A percentile compares a stretch with the other conserved stretches of the same genome.
Conservation (phyloP, 2,329 filamentous ascomycete species). For the Rutstroemia sp. region DNA sequence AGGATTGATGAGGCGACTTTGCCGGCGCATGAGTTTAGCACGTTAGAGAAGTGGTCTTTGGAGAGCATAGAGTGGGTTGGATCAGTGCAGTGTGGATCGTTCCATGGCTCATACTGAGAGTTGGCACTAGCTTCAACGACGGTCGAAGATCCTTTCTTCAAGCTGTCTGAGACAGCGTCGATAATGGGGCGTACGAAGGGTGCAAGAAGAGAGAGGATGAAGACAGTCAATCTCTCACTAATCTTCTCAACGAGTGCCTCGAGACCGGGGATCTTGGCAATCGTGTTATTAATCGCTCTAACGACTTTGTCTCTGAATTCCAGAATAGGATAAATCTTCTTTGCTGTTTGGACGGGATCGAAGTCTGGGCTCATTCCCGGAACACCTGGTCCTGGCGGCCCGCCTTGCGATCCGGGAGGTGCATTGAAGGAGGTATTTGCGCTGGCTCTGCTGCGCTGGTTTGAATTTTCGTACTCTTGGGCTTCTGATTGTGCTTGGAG, state of each 20-base stretch:
- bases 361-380: slow-evolving; percentile 70
- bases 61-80: slow-evolving; percentile 78
- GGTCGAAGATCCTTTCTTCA: slow-evolving; percentile 78
- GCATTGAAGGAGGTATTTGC: slow-evolving; percentile 18
- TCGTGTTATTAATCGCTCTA: slow-evolving; percentile 72
- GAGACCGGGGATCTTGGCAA: slow-evolving; percentile 84
- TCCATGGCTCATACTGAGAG: slow-evolving; percentile 75
- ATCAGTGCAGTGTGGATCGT: slow-evolving; percentile 64
- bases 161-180: slow-evolving; percentile 69
- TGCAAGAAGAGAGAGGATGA: slow-evolving; percentile 82
- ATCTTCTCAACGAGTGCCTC: slow-evolving; percentile 86
- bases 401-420: slow-evolving; percentile 30
- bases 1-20: slow-evolving; percentile 67
- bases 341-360: slow-evolving; percentile 68
- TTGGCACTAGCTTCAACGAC: slow-evolving; percentile 58
- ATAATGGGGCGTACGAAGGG: slow-evolving; percentile 93
- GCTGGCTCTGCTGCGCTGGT: slow-evolving; percentile 29
- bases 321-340: slow-evolving; percentile 89
- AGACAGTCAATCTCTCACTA: slow-evolving; percentile 84
- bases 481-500: slow-evolving; percentile 54
- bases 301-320: slow-evolving; percentile 93
- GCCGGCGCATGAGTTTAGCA: slow-evolving; percentile 71
- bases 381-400: slow-evolving; percentile 44
- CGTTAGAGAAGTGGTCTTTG: slow-evolving; percentile 78
- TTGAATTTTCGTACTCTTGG: slow-evolving; percentile 52